These are phyloP conservation scores for Remersonia thermophila DNA, from an alignment of 2,329 filamentous ascomycete genomes.

Conservation along the genomic window DNA sequence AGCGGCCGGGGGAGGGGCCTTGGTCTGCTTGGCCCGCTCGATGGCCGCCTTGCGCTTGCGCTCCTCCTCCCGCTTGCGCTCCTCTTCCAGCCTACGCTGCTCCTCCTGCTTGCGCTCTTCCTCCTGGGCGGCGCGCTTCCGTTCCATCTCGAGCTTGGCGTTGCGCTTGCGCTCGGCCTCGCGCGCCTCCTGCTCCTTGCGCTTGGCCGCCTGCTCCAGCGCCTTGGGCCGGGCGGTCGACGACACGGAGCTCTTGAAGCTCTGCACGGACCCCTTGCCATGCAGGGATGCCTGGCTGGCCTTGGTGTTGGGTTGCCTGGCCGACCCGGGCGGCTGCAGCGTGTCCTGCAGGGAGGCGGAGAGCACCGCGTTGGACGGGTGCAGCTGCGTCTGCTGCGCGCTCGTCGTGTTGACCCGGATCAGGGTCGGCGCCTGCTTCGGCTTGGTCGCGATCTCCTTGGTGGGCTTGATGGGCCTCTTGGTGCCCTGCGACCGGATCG, in stretches of 20 bases:
- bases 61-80: constrained; percentile 49
- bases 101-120: constrained; percentile 51
- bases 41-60: constrained; percentile 46
- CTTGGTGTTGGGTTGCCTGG: constrained; percentile 44
- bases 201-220: constrained; percentile 62
- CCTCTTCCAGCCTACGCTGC: constrained; percentile 46
- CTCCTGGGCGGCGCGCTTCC: constrained; percentile 57
- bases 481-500: constrained; percentile 34
- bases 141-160: constrained; percentile 68
- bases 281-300: constrained; percentile 55
- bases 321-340: constrained; percentile 25
- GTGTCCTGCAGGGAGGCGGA: constrained; percentile 49
- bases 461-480: constrained; percentile 51
- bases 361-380: constrained; percentile 45
- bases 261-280: constrained; percentile 41
- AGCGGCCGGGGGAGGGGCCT: constrained; percentile 47
- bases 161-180: constrained; percentile 69
- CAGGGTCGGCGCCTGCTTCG: constrained; percentile 57
- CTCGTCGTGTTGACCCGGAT: constrained; percentile 56
- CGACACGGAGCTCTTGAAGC: constrained; percentile 53
- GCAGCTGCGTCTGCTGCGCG: constrained; percentile 48
- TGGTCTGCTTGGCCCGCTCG: constrained; percentile 53
- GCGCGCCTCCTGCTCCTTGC: constrained; percentile 75
- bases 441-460: constrained; percentile 45
- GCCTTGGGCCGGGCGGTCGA: constrained; percentile 56